phyloP scores from a whole-genome alignment of 352 stramenopile species.

The Pseudoperonospora humuli region DNA sequence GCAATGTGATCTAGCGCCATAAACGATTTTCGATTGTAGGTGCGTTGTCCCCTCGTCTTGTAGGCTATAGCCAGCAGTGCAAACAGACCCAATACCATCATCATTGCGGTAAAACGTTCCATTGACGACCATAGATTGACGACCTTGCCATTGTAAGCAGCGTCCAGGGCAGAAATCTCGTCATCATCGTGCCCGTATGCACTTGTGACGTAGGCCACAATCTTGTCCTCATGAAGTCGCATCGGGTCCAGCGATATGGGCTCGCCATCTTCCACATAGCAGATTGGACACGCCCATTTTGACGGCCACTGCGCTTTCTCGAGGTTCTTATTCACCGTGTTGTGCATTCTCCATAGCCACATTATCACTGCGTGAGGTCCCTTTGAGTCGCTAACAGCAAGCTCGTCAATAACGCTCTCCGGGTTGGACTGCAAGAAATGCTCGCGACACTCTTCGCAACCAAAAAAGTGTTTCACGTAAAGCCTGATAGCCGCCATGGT shows the following conservation, averaged over 20 bases:
- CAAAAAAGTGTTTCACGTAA: conserved; percentile 78
- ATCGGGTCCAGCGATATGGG: conserved; percentile 39
- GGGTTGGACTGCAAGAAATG: conserved; percentile 73
- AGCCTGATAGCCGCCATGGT: conserved; percentile 54
- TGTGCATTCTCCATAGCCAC: conserved; percentile 84
- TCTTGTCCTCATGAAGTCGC: conserved; percentile 39
- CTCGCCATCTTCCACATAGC: conserved; percentile 47
- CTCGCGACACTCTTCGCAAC: conserved; percentile 63
- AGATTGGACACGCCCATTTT: conserved; percentile 40
- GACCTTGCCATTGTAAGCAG: conserved; percentile 32
- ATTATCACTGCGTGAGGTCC: conserved; percentile 39
- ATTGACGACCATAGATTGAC: conserved; percentile 33
- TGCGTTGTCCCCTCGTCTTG: conserved; percentile 20
- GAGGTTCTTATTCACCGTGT: conserved; percentile 71
- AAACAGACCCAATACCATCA: conserved; percentile 25
- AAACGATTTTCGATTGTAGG: conserved; percentile 8
- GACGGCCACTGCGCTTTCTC: conserved; percentile 63
- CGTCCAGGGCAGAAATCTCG: conserved; percentile 42
- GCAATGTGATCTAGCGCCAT: conserved; percentile 21
- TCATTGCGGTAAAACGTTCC: conserved; percentile 29
- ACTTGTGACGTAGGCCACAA: conserved; percentile 44
- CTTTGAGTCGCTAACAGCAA: conserved; percentile 30
- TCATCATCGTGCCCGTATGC: conserved; percentile 46
- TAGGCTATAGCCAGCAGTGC: conserved; percentile 19
- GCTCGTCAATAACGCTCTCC: conserved; percentile 34